Evolutionary conservation across 2,329 filamentous ascomycete genomes (phyloP), one percentile per base, ranked within the genome.

Genomic region (Biscogniauxia mediterranea): DNA sequence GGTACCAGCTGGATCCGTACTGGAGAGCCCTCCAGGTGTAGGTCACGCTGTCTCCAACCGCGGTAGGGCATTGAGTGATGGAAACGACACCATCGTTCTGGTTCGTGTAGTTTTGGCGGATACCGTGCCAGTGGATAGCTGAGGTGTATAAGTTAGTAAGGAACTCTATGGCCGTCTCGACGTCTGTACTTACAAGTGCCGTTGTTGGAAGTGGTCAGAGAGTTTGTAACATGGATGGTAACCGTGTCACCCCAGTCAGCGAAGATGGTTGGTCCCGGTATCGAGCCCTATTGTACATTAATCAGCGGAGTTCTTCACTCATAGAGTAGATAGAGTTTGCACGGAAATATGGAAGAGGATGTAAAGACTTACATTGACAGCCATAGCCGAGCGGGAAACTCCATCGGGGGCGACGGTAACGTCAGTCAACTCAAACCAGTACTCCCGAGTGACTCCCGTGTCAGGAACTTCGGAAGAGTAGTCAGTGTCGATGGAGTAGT

Each of bases 71-170:
- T 64, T 84, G 78, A 0, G 79, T 83, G 20, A 83, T 73, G 6
- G 74, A 74, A 0, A 71, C 75, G 3, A 87, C 85, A 58, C 87
- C 87, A 65, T 89, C 86, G 56, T 83, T 77, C 60, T 82, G 75
- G 65, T 81, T 83, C 54, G 78, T 83, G 68, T 80, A 76, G 62
- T 80, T 76, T 68, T 89, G 85, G 6, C 83, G 80, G 38, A 89
- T 75, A 21, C 85, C 87, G 67, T 89, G 86, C 75, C 81, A 89
- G 69, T 89, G 87, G 19, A 89, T 82, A 8, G 66, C 66, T 68
- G 55, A 2, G 13, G 50, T 5, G 50, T 23, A 5, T 51, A 25
- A 49, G 53, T 56, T 8, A n/a, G 17, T 38, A 25, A 13, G 28
- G 1, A 32, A 32, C 28, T 4, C 28, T 9, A 9, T 2, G 11